Evolutionary conservation across 768 basidiomycete genomes (phyloP).

Genomic region (Suillus alpinus): DNA sequence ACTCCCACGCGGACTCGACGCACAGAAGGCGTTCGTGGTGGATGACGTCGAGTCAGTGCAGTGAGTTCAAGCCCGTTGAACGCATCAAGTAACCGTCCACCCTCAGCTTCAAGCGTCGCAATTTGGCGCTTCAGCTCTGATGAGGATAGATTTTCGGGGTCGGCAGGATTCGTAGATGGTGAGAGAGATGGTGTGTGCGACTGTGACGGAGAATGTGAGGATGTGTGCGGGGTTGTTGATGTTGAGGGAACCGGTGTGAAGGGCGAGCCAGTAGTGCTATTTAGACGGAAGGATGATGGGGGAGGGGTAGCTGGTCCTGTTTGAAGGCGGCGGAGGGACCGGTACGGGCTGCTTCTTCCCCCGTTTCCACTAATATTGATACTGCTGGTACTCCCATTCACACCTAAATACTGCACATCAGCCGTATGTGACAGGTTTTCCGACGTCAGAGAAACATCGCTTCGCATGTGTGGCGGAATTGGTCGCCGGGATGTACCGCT

Average conservation of each 20-base stretch:
- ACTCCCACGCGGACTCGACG: constrained; percentile 19
- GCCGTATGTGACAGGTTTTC: constrained; percentile 41
- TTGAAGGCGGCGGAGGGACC: constrained; percentile 41
- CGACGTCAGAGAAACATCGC: constrained; percentile 14
- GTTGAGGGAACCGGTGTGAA: constrained; percentile 30
- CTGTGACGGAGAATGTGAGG: constrained; percentile 30
- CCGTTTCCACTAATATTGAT: neutral
- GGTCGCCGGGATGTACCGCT: constrained; percentile 40
- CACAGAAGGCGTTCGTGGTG: constrained; percentile 29
- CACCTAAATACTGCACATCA: constrained; percentile 17
- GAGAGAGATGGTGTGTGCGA: constrained; percentile 34
- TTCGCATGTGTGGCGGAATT: constrained; percentile 42
- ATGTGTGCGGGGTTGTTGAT: constrained; percentile 26
- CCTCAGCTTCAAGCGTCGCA: constrained; percentile 66
- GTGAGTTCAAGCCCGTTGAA: constrained; percentile 78
- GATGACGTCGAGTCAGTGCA: constrained; percentile 46
- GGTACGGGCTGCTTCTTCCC: constrained; percentile 38
- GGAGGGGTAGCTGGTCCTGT: constrained; percentile 32
- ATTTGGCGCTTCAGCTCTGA: constrained; percentile 68
- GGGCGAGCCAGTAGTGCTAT: constrained; percentile 35
- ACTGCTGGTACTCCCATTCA: neutral
- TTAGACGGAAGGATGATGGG: constrained; percentile 52
- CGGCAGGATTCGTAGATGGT: constrained; percentile 36
- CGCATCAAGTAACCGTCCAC: constrained; percentile 67
- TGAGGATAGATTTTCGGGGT: constrained; percentile 58